phyloP scores from a whole-genome alignment of 2,329 filamentous ascomycete genomes.

The Monilinia polystroma region DNA sequence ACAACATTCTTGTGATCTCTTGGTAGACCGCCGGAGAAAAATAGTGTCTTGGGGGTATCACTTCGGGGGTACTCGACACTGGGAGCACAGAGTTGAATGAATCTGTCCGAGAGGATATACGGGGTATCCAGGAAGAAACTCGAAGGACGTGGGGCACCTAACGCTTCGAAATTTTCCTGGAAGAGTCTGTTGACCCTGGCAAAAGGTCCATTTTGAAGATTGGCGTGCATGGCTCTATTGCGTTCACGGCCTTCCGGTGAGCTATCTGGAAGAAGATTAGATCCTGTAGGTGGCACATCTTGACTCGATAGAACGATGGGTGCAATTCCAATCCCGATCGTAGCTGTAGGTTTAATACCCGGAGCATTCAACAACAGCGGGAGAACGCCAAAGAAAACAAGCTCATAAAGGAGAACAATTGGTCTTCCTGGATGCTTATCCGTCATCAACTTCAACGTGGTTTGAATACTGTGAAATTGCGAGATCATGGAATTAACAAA shows the following conservation, averaged over 20 bases:
- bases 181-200: background rate
- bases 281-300: conserved; percentile 43
- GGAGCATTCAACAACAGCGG: conserved; percentile 41
- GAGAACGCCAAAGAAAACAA: background rate
- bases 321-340: conserved; percentile 44
- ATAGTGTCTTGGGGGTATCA: background rate
- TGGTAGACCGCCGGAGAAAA: background rate
- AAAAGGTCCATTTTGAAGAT: conserved; percentile 11
- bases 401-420: background rate
- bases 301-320: conserved; percentile 42
- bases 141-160: conserved; percentile 33
- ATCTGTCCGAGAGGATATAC: conserved; percentile 3
- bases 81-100: conserved; percentile 5
- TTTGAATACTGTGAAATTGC: background rate
- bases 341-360: conserved; percentile 42
- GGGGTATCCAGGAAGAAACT: conserved; percentile 32
- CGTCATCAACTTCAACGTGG: background rate
- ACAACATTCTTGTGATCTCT: background rate
- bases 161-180: conserved; percentile 27
- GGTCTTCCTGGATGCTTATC: conserved; percentile 6
- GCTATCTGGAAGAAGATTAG: conserved; percentile 42
- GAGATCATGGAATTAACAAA: background rate
- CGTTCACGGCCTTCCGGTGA: conserved; percentile 41
- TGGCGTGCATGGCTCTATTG: conserved; percentile 38
- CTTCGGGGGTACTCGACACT: conserved; percentile 2